Base-by-base conservation (phyloP, 169 alveolate genomes). In the Eimeria acervulina region DNA sequence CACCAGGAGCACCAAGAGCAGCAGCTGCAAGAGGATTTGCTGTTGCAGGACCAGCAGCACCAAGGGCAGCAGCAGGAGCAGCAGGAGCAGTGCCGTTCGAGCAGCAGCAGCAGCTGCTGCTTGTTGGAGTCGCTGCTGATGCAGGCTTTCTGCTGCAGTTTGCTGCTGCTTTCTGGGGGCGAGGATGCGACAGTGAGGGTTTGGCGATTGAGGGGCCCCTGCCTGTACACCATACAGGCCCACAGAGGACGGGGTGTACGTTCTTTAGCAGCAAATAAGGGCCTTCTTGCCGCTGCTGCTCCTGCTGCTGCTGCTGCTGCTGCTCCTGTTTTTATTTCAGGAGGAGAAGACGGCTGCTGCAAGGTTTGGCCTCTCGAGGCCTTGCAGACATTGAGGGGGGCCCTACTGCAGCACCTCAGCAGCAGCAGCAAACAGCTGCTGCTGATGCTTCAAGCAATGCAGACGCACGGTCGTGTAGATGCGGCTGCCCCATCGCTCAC, bases 201-300 rank as follows among this genome's bases (percentile, higher is more conserved):
- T n/a, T 90, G 95, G 95, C 44, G 90, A n/a, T 89, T 52, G 15
- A 21, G 81, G 10, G 95, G 95, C 78, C 55, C 44, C 2, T 90
- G 85, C 28, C 78, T 90, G 44, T 90, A 90, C 95, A 90, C 87
- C 81, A 61, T 90, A n/a, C 40, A 26, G 63, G 95, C 90, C 81
- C 95, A 90, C 80, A 83, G n/a, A 15, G 95, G 90, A 6, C 61
- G 95, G 6, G 95, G 95, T 7, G 95, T 90, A 44, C 89, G 95
- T 36, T 12, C 89, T n/a, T 55, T 78, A 23, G 89, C 89, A 15
- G 61, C 63, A 10, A 74, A 36, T 31, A 38, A 42, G 31, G 10
- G 70, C 33, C 80, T 42, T 26, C 19, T 89, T 51, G 0, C 59
- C 2, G 59, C 59, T 51, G 59, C 59, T 51, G 0, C 15, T 51